phyloP scores from a whole-genome alignment of 108 stramenopile species.

The Cyclotella choctawhatcheeana region DNA sequence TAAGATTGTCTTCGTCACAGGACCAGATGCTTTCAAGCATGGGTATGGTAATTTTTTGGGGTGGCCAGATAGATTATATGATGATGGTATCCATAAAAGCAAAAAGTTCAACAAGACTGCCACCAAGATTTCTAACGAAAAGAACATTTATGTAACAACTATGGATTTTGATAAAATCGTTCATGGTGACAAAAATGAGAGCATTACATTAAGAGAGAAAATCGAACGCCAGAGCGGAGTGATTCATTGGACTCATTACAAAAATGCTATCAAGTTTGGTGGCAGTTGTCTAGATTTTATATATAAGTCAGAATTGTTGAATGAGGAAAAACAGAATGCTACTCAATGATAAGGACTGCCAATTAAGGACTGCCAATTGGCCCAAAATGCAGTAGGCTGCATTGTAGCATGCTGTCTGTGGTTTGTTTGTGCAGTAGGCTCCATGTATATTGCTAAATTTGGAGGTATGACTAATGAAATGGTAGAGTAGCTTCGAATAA shows the following conservation, averaged over 20 bases:
- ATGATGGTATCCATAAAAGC: slow-evolving; percentile 12
- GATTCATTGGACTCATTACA: slow-evolving; percentile 19
- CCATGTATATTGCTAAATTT: neutral
- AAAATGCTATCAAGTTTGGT: neutral
- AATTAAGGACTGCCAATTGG: too few species aligned
- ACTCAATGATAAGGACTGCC: too few species aligned
- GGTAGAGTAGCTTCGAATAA: too few species aligned
- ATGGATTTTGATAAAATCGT: slow-evolving; percentile 20
- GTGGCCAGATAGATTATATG: slow-evolving; percentile 10
- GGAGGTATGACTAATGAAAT: neutral
- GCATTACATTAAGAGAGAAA: slow-evolving; percentile 24
- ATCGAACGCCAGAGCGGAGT: slow-evolving; percentile 24
- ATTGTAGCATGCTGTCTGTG: neutral
- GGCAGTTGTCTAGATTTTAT: slow-evolving; percentile 4
- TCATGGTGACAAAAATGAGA: slow-evolving; percentile 14
- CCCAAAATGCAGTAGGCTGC: neutral
- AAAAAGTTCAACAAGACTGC: slow-evolving; percentile 15
- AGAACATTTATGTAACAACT: neutral
- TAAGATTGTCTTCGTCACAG: slow-evolving; percentile 45
- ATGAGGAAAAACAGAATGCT: too few species aligned
- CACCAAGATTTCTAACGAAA: slow-evolving; percentile 3
- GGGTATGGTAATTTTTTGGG: slow-evolving; percentile 20
- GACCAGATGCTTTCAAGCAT: slow-evolving; percentile 49
- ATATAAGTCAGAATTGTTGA: neutral
- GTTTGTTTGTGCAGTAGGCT: neutral